Base-by-base conservation (phyloP, 108 stramenopile genomes). In the Nitzschia palea region DNA sequence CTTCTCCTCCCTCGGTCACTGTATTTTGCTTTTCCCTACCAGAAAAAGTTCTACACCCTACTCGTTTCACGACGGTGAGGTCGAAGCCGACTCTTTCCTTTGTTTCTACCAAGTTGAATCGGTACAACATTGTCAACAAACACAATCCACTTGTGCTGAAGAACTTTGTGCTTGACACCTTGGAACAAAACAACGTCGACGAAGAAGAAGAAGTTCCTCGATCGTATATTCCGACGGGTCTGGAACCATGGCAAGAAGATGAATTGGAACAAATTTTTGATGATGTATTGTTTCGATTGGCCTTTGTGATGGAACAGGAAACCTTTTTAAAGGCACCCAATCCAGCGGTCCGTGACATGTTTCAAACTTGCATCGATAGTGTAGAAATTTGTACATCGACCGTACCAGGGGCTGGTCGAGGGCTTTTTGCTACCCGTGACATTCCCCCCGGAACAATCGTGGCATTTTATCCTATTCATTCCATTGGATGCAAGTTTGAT, bases 361-460 rank as follows among this genome's bases (percentile, higher is more conserved):
- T 32, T 55, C 28, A 12, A n/a, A 55, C 30, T 14, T 93, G 91
- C 54, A 74, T 84, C 42, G 91, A 93, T 36, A 86, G 76, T 29
- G 85, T 93, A 47, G 60, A 74, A 45, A 74, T 82, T 9, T 74
- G 76, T 6, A 47, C 63, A 28, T 85, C 84, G 2, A 89, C 72
- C 12, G 88, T 93, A 26, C 85, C 86, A 0, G 67, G 86, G 43
- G 91, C 91, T 10, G 91, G 88, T 28, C 71, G 83, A 33, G 91
- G 91, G 2, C 86, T 88, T 9, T 88, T 93, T 77, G 87, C 91
- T 0, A 75, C 75, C 14, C 71, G 88, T 42, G 70, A 62, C 23
- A 85, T 90, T 27, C 56, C 73, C 4, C 48, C 78, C 18, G 88
- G 87, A 40, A 70, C 70, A 12, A 28, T 86, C 44, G 81, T 93